Evolutionary conservation across 495 filamentous ascomycete species (phyloP).

Genomic region (Hyphodiscus hymeniophilus): DNA sequence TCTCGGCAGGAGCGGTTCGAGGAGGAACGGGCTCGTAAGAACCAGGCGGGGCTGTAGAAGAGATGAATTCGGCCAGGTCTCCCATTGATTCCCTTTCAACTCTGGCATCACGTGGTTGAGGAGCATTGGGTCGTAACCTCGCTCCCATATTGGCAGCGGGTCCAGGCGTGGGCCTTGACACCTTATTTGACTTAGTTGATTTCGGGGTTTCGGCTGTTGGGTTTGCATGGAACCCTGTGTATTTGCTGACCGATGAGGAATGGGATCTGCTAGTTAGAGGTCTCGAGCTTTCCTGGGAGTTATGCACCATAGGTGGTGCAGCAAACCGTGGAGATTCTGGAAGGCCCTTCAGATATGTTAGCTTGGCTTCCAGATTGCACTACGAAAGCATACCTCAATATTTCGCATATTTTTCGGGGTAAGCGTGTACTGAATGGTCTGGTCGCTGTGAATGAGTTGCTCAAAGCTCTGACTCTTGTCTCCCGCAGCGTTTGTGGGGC

Average conservation of each 20-base stretch:
- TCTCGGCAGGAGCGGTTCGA: not conserved
- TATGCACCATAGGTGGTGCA: not conserved
- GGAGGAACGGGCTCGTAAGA: conserved; percentile 8
- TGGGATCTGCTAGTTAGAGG: conserved; percentile 17
- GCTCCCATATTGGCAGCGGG: conserved; percentile 23
- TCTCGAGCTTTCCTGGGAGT: conserved; percentile 9
- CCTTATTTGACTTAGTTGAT: conserved; percentile 21
- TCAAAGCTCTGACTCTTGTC: conserved; percentile 55
- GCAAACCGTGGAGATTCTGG: conserved; percentile 16
- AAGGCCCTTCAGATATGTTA: conserved; percentile 6
- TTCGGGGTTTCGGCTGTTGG: conserved; percentile 24
- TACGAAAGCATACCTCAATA: conserved; percentile 42
- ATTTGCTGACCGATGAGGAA: conserved; percentile 31
- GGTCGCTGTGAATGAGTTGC: conserved; percentile 77
- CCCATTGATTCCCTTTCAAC: conserved; percentile 53
- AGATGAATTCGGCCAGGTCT: conserved; percentile 78
- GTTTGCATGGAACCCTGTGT: conserved; percentile 30
- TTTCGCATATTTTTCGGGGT: conserved; percentile 86
- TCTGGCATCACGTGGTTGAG: conserved; percentile 60
- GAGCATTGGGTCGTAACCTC: conserved; percentile 23
- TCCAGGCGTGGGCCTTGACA: conserved; percentile 23
- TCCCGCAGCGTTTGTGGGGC: conserved; percentile 26
- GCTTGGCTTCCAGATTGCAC: not conserved
- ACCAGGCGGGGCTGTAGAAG: conserved; percentile 45
- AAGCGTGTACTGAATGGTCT: conserved; percentile 89